Base-by-base conservation (phyloP, 2,329 filamentous ascomycete species). In the Massarina eburnea region DNA sequence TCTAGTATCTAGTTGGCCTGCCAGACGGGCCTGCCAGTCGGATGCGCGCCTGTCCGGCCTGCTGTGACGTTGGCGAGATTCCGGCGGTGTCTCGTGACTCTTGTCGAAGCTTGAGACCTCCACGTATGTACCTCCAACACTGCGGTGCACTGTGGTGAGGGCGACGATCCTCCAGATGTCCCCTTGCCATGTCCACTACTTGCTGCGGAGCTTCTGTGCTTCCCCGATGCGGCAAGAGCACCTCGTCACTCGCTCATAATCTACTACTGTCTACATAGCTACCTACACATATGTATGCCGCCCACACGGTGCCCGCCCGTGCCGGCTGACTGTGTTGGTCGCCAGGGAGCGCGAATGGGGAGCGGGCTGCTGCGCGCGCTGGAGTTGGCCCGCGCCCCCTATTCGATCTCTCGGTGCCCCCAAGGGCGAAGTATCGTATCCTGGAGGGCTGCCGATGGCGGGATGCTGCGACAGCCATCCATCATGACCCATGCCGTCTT, bases 281-380 rank as follows among this genome's bases (percentile, higher is more conserved):
- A n/a, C n/a, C n/a, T n/a, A n/a, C n/a, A n/a, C n/a, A n/a, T n/a
- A n/a, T n/a, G n/a, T n/a, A n/a, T n/a, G n/a, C 22, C 36, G 38
- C 43, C 38, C 36, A 24, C 19, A 3, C 37, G 17, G 41, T 43
- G 45, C 43, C 39, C 44, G 49, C 45, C 32, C 36, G 32, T 46
- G 52, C 45, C 53, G 49, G 57, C 62, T 64, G 59, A 62, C 61
- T 62, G 58, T 63, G 51, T 50, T 45, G 52, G 36, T 44, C 29
- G 24, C 48, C 34, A 44, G 45, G 41, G 41, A 33, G 12, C 38
- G 43, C 38, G 43, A 41, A 50, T 44, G 41, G 41, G 45, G 45
- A 45, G 46, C 57, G 22, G 20, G 21, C 20, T 3, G 21, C n/a
- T n/a, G 36, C 8, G 21, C 4, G 3, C 8, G 18, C 36, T 39